These are phyloP conservation scores for Singerocomus inundabilis DNA, from an alignment of 1,284 basidiomycete genomes.

Conservation along the genomic window DNA sequence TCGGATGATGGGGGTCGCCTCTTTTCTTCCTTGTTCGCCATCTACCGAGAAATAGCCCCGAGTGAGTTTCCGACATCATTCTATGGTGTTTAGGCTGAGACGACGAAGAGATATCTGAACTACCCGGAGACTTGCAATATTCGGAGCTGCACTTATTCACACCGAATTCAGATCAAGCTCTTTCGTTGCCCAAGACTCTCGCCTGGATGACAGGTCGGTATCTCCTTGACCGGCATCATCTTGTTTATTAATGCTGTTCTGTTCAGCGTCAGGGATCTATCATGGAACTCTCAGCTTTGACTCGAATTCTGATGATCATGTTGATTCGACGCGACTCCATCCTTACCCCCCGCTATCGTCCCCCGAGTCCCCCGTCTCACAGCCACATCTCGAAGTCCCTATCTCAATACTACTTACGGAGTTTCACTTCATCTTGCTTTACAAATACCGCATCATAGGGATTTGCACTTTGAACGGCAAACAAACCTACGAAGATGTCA, in stretches of 20 bases:
- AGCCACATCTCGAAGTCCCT: slow-evolving; percentile 45
- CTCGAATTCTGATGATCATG: slow-evolving; percentile 67
- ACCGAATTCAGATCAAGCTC: slow-evolving; percentile 65
- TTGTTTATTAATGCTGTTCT: slow-evolving; percentile 8
- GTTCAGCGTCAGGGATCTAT: slow-evolving; percentile 77
- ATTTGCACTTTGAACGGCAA: slow-evolving; percentile 82
- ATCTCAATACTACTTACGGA: slow-evolving; percentile 84
- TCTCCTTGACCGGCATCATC: background rate
- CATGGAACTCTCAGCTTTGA: slow-evolving; percentile 75
- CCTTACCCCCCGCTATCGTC: slow-evolving; percentile 55
- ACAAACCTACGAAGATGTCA: slow-evolving; percentile 78
- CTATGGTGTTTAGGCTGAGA: slow-evolving; percentile 20
- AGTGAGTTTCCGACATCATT: slow-evolving; percentile 52
- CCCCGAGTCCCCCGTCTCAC: slow-evolving; percentile 23
- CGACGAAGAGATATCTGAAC: slow-evolving; percentile 75
- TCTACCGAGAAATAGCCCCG: slow-evolving; percentile 71
- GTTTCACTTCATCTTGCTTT: slow-evolving; percentile 90
- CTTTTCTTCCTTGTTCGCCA: slow-evolving; percentile 71
- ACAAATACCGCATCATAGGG: slow-evolving; percentile 75
- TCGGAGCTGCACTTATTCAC: slow-evolving; percentile 81
- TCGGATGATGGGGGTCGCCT: slow-evolving; percentile 76
- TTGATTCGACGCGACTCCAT: slow-evolving; percentile 72
- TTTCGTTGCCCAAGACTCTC: slow-evolving; percentile 62
- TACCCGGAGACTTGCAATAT: slow-evolving; percentile 71
- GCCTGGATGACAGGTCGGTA: slow-evolving; percentile 87